These are phyloP conservation scores for Pisolithus sp. DNA, from an alignment of 768 basidiomycete species.

Conservation along the genomic window DNA sequence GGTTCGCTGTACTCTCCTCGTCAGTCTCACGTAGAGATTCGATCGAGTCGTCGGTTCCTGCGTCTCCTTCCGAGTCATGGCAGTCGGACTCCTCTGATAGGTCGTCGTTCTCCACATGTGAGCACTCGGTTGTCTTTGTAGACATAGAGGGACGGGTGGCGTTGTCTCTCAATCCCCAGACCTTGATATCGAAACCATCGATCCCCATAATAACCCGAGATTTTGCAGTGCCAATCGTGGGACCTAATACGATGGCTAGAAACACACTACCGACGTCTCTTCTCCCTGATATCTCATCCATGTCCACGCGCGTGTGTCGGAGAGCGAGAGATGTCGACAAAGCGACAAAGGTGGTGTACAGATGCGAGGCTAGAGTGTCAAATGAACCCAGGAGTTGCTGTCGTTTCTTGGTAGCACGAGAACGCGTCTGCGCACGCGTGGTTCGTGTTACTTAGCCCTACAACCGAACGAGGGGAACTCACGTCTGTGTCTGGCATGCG, in stretches of 20 bases:
- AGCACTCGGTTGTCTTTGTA: constrained; percentile 7
- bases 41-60: constrained; percentile 1
- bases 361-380: constrained; percentile 67
- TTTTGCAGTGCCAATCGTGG: constrained; percentile 55
- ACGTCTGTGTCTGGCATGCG: constrained; percentile 47
- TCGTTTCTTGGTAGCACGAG: constrained; percentile 52
- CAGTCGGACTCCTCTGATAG: not conserved
- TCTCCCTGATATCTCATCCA: not conserved
- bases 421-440: constrained; percentile 28
- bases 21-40: not conserved
- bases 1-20: not conserved
- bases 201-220: constrained; percentile 56
- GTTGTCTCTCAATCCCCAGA: constrained; percentile 21
- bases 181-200: constrained; percentile 52
- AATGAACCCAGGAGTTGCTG: constrained; percentile 57
- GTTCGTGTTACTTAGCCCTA: no score
- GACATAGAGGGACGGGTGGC: not conserved
- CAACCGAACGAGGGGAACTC: constrained; percentile 6
- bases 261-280: constrained; percentile 34
- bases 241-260: constrained; percentile 60
- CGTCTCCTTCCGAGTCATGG: constrained; percentile 2
- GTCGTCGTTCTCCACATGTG: constrained; percentile 19
- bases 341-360: constrained; percentile 67
- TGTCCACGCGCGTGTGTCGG: constrained; percentile 1
- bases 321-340: constrained; percentile 61